phyloP scores from a whole-genome alignment of 805 yeast species.

The Kodamaea neixiangensis region DNA sequence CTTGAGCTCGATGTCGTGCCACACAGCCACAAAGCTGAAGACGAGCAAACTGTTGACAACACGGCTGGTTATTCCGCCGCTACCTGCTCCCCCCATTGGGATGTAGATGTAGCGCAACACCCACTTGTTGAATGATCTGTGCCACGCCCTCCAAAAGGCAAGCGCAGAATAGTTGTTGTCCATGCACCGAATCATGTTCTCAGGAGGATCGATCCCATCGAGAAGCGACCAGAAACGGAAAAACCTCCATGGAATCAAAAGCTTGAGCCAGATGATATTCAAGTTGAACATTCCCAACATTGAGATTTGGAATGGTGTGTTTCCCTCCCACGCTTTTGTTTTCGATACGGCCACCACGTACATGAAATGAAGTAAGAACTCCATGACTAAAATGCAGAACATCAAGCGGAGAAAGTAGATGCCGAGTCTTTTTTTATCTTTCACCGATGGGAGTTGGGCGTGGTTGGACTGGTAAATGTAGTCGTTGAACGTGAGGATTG shows the following conservation, averaged over 20 bases:
- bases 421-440: conserved; percentile 48
- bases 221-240: conserved; percentile 89
- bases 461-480: conserved; percentile 70
- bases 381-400: conserved; percentile 85
- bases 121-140: conserved; percentile 90
- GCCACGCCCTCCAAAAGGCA: conserved; percentile 99
- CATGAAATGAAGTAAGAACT: conserved; percentile 78
- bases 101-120: conserved; percentile 83
- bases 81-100: conserved; percentile 83
- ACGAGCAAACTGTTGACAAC: conserved; percentile 78
- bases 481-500: conserved; percentile 90
- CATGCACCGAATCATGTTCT: conserved; percentile 95
- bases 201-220: conserved; percentile 97
- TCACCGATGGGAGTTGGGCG: conserved; percentile 57
- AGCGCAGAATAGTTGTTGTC: conserved; percentile 89
- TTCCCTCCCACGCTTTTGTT: conserved; percentile 85
- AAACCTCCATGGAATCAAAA: conserved; percentile 93
- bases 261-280: conserved; percentile 89
- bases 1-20: conserved; percentile 96
- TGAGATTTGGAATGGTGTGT: conserved; percentile 88
- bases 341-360: conserved; percentile 94
- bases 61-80: conserved; percentile 43
- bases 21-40: conserved; percentile 91
- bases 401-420: conserved; percentile 68
- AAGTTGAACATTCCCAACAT: conserved; percentile 93